Conservation (phyloP, 106 monocot species). For the Allium sativum region DNA sequence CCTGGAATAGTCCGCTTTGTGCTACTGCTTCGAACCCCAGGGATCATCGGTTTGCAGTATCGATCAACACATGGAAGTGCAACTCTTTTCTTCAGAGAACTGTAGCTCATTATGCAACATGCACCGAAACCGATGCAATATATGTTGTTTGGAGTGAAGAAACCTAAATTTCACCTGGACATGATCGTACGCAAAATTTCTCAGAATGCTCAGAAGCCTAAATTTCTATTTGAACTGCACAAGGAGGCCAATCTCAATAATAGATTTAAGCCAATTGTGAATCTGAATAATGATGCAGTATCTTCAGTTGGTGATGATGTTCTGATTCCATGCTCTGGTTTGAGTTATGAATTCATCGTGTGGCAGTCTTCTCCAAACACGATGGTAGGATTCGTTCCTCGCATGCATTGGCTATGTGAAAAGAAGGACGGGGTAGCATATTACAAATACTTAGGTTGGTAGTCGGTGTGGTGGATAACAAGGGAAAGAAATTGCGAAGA, state of each 20-base stretch:
- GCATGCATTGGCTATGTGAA: conserved; percentile 49
- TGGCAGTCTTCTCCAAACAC: conserved; percentile 49
- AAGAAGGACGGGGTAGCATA: conserved; percentile 24
- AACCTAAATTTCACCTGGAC: conserved; percentile 33
- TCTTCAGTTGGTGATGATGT: conserved; percentile 81
- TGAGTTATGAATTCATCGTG: conserved; percentile 52
- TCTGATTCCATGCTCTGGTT: conserved; percentile 39
- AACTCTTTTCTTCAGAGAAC: conserved; percentile 45
- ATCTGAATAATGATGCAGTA: conserved; percentile 41
- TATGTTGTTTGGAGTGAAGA: conserved; percentile 76
- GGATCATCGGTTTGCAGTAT: conserved; percentile 32
- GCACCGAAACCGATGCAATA: conserved; percentile 36
- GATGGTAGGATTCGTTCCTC: conserved; percentile 84
- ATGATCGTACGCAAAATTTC: conserved; percentile 2
- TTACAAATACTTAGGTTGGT: conserved; percentile 68
- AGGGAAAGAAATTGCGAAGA: conserved; percentile 58
- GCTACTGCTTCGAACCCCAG: no score
- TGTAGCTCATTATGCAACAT: conserved; percentile 61
- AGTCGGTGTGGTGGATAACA: conserved; percentile 69
- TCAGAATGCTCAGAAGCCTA: background rate
- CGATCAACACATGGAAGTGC: conserved; percentile 74
- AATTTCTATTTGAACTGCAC: conserved; percentile 43
- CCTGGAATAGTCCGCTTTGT: no score
- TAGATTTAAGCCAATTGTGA: conserved; percentile 45
- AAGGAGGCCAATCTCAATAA: conserved; percentile 61